These are phyloP conservation scores for Pseudozyma thailandica DNA, from an alignment of 1,284 basidiomycete genomes.

Conservation along the genomic window DNA sequence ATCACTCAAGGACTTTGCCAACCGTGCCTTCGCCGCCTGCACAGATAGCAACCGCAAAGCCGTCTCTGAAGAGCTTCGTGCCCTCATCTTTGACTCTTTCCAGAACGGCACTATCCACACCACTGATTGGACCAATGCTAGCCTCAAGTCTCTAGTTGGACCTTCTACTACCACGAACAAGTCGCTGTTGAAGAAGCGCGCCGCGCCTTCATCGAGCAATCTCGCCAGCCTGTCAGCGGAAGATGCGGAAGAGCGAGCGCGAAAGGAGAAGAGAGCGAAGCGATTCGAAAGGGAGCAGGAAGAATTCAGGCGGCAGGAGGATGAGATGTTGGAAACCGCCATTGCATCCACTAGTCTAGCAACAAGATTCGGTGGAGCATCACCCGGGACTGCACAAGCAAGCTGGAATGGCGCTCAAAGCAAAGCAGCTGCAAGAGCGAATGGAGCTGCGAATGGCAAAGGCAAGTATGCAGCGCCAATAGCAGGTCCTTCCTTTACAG, in stretches of 20 bases:
- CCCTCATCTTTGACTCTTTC: constrained; percentile 69
- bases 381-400: constrained; percentile 7
- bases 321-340: constrained; percentile 50
- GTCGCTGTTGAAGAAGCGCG: constrained; percentile 42
- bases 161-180: constrained; percentile 14
- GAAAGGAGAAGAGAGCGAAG: constrained; percentile 63
- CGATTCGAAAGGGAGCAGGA: constrained; percentile 64
- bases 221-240: constrained; percentile 1
- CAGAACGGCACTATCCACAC: constrained; percentile 81
- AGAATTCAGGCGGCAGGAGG: constrained; percentile 50
- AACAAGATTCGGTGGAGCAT: constrained; percentile 38
- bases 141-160: constrained; percentile 78
- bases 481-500: constrained; percentile 16
- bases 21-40: constrained; percentile 62
- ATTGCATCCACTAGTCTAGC: constrained; percentile 51
- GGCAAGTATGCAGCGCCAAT: constrained; percentile 14
- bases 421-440: background rate
- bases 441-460: constrained; percentile 13
- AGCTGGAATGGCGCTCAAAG: constrained; percentile 29
- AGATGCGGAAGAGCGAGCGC: constrained; percentile 52
- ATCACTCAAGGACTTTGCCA: constrained; percentile 62
- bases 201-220: constrained; percentile 9
- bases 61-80: constrained; percentile 69
- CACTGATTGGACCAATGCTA: constrained; percentile 84
- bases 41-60: constrained; percentile 68